Evolutionary conservation across 1,284 basidiomycete species (phyloP).

Genomic region (Trichosporon asahii): DNA sequence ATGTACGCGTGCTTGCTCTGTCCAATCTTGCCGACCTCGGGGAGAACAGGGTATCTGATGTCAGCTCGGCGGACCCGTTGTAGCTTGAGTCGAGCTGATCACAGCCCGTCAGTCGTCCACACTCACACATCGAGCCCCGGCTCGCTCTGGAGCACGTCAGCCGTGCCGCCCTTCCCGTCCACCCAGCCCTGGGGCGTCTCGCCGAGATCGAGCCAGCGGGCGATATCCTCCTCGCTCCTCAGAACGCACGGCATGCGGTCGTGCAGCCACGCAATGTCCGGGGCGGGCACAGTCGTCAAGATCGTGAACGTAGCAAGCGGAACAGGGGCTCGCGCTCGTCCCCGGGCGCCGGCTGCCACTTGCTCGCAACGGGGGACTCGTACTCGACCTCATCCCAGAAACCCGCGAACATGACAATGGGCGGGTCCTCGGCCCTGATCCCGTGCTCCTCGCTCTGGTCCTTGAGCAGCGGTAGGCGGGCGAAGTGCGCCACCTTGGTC

Average conservation of each 20-base stretch:
- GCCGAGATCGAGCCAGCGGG: constrained; percentile 74
- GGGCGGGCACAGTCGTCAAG: constrained; percentile 73
- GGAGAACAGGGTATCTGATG: constrained; percentile 75
- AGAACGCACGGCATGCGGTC: constrained; percentile 91
- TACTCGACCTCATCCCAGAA: constrained; percentile 73
- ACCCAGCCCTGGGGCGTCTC: constrained; percentile 60
- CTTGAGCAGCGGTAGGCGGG: constrained; percentile 55
- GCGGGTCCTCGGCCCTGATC: constrained; percentile 56
- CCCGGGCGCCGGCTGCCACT: constrained; percentile 26
- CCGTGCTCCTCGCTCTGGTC: constrained; percentile 9
- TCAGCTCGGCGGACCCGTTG: not conserved
- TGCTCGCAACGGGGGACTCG: constrained; percentile 30
- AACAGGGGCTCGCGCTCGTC: constrained; percentile 50
- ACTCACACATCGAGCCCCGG: constrained; percentile 70
- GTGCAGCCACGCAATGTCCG: constrained; percentile 73
- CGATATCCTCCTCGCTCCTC: constrained; percentile 60
- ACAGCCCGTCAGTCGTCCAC: not conserved
- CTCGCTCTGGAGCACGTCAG: constrained; percentile 65
- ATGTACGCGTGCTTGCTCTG: constrained; percentile 77
- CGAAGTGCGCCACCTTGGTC: constrained; percentile 74
- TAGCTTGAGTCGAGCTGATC: too few species aligned
- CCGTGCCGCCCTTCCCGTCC: constrained; percentile 54
- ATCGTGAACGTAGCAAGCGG: constrained; percentile 81
- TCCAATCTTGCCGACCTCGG: constrained; percentile 87
- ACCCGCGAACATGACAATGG: constrained; percentile 80